Evolutionary conservation across 805 yeast genomes (phyloP).

Genomic region (Saccharomycopsis schoenii): DNA sequence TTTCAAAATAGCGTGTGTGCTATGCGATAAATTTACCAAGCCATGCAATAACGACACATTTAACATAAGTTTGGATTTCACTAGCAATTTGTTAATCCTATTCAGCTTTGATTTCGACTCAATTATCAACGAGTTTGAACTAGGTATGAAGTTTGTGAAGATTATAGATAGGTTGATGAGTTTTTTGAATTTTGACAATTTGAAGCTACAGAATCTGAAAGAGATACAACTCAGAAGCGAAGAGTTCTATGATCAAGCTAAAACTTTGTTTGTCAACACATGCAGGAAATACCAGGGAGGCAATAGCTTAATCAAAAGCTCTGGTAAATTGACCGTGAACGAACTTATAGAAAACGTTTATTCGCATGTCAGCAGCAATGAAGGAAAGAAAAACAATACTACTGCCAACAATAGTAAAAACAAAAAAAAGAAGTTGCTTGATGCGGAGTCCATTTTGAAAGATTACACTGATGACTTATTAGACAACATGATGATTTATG

Average conservation of each 20-base stretch:
- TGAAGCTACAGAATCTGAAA: neutral
- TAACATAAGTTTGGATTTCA: slow-evolving; percentile 16
- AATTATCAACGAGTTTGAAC: slow-evolving; percentile 1
- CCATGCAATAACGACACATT: slow-evolving; percentile 16
- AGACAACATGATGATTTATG: slow-evolving; percentile 4
- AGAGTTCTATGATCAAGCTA: neutral
- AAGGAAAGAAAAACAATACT: neutral
- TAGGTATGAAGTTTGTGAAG: slow-evolving; percentile 5
- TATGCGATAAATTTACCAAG: slow-evolving; percentile 17
- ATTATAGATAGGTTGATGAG: slow-evolving; percentile 6
- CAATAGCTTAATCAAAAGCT: neutral
- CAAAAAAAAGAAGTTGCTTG: neutral
- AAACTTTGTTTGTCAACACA: neutral
- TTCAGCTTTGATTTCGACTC: slow-evolving; percentile 7
- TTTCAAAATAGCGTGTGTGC: slow-evolving; percentile 4
- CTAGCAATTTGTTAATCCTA: slow-evolving; percentile 10
- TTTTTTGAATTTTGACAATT: neutral
- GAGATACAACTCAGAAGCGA: neutral
- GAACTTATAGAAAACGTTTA: slow-evolving; percentile 1
- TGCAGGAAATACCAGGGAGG: neutral
- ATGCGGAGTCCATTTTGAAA: neutral
- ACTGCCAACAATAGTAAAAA: neutral
- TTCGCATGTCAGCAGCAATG: neutral
- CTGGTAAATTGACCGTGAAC: neutral
- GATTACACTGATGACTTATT: slow-evolving; percentile 1